These are phyloP conservation scores for Novymonas esmeraldas DNA, from an alignment of 208 protist genomes.

Conservation along the genomic window DNA sequence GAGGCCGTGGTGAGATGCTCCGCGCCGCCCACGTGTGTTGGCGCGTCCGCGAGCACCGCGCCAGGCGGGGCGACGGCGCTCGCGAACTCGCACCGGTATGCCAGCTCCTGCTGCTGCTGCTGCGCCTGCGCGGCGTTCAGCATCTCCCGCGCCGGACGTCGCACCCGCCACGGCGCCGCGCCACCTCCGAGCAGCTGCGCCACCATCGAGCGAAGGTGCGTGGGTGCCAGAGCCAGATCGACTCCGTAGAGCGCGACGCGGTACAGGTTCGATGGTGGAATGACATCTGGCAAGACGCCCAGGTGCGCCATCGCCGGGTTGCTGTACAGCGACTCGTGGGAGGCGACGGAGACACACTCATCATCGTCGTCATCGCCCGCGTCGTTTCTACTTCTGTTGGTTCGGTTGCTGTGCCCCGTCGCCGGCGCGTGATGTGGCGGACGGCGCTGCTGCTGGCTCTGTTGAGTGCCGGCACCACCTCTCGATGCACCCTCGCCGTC, in stretches of 20 bases:
- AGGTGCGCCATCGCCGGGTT: constrained; percentile 20
- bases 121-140: constrained; percentile 7
- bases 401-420: background rate
- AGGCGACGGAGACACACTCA: constrained; percentile 22
- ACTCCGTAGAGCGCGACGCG: constrained; percentile 70
- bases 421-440: background rate
- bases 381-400: too few species aligned
- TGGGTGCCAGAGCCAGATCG: constrained; percentile 50
- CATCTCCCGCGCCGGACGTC: constrained; percentile 62
- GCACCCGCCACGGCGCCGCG: constrained; percentile 44
- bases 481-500: background rate
- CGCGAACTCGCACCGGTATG: constrained; percentile 1
- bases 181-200: constrained; percentile 54
- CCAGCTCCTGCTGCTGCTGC: background rate
- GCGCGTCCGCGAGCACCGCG: background rate
- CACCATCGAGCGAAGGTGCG: constrained; percentile 58
- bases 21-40: background rate
- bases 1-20: background rate
- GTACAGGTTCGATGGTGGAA: constrained; percentile 33
- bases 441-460: background rate
- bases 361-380: constrained; percentile 7
- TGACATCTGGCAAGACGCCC: constrained; percentile 28
- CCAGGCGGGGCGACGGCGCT: background rate
- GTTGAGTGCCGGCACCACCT: background rate
- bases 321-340: constrained; percentile 33